Evolutionary conservation across 768 basidiomycete species (phyloP).

Genomic region (Tricholoma terreum): DNA sequence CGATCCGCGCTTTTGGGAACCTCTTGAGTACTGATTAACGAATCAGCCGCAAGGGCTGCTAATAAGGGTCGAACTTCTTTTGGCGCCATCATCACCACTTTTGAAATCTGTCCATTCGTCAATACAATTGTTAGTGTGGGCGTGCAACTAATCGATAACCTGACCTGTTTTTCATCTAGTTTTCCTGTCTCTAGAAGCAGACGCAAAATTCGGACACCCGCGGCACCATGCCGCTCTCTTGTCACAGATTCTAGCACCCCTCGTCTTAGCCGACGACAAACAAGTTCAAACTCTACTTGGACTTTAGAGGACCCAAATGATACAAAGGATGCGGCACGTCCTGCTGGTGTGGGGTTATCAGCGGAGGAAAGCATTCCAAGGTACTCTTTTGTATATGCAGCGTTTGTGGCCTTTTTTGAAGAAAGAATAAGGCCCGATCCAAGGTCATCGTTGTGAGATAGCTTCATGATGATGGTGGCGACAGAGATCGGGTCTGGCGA

Average conservation of each 20-base stretch:
- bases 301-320: conserved; percentile 70
- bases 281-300: conserved; percentile 75
- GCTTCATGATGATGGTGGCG: conserved; percentile 58
- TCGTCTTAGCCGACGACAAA: conserved; percentile 63
- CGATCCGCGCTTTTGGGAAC: conserved; percentile 89
- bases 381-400: conserved; percentile 72
- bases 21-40: conserved; percentile 87
- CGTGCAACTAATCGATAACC: conserved; percentile 13
- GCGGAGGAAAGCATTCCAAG: conserved; percentile 75
- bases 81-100: conserved; percentile 87
- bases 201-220: conserved; percentile 79
- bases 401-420: conserved; percentile 53
- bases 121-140: neutral
- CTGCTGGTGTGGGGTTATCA: conserved; percentile 78
- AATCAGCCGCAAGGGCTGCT: conserved; percentile 74
- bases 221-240: conserved; percentile 77
- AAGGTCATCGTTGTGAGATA: conserved; percentile 63
- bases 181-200: conserved; percentile 81
- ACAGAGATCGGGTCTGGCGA: conserved; percentile 61
- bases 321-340: conserved; percentile 67
- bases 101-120: conserved; percentile 74
- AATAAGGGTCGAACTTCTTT: conserved; percentile 84
- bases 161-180: conserved; percentile 91
- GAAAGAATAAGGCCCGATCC: conserved; percentile 57
- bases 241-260: conserved; percentile 75